Evolutionary conservation across 805 yeast species (phyloP).

Genomic region (Schizosaccharomyces lindneri): DNA sequence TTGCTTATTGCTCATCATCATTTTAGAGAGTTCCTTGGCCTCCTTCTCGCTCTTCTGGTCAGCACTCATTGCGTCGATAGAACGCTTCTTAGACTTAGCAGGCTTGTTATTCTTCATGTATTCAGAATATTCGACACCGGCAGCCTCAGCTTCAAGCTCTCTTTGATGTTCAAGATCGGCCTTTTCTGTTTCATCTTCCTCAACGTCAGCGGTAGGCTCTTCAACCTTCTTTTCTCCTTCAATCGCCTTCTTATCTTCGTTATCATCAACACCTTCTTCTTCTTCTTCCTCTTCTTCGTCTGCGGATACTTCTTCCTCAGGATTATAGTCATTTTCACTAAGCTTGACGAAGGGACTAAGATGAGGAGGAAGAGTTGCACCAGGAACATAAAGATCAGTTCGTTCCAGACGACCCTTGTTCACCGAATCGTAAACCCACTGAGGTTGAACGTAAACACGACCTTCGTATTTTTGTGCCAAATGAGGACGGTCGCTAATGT

Average conservation of each 20-base stretch:
- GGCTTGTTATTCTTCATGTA: conserved; percentile 20
- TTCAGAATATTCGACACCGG: conserved; percentile 42
- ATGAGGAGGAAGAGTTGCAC: conserved; percentile 89
- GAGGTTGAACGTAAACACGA: conserved; percentile 87
- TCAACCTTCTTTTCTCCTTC: conserved; percentile 18
- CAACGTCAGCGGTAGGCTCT: conserved; percentile 5
- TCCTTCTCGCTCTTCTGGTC: conserved; percentile 35
- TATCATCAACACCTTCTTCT: conserved; percentile 26
- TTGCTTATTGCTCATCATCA: conserved; percentile 95
- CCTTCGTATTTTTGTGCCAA: conserved; percentile 57
- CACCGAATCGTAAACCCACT: conserved; percentile 85
- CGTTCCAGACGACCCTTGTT: conserved; percentile 54
- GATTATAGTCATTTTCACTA: conserved; percentile 75
- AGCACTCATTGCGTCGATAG: conserved; percentile 13
- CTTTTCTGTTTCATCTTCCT: conserved; percentile 8
- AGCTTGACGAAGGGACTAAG: conserved; percentile 79
- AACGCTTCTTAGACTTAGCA: conserved; percentile 14
- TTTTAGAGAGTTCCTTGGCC: conserved; percentile 77
- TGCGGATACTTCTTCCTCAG: conserved; percentile 23
- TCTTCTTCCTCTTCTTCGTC: conserved; percentile 25
- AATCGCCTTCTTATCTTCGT: conserved; percentile 22
- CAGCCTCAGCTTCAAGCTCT: conserved; percentile 75
- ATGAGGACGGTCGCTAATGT: conserved; percentile 80
- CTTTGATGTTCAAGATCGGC: conserved; percentile 40
- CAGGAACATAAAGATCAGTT: conserved; percentile 70